Evolutionary conservation across 805 yeast genomes (phyloP).

Genomic region (Tetrapisispora fleetii): DNA sequence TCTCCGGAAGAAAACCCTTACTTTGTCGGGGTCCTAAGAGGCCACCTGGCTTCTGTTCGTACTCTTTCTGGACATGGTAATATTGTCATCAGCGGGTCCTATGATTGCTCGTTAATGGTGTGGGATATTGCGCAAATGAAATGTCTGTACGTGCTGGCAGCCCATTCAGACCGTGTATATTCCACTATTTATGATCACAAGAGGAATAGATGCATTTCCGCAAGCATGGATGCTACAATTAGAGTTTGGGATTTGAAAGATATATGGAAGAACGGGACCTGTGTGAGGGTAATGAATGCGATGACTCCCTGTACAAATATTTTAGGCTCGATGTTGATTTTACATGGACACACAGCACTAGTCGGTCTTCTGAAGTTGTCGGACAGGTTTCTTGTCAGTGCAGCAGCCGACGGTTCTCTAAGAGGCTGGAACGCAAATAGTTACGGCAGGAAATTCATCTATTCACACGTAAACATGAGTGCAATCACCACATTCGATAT

Average conservation of each 20-base stretch:
- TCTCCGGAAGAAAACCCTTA: conserved; percentile 43
- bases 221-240: conserved; percentile 82
- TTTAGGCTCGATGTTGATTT: conserved; percentile 38
- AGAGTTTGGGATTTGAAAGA: conserved; percentile 81
- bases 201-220: conserved; percentile 75
- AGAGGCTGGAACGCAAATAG: conserved; percentile 87
- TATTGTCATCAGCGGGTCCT: conserved; percentile 78
- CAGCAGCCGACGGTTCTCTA: conserved; percentile 90
- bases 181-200: conserved; percentile 71
- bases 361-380: conserved; percentile 81
- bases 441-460: conserved; percentile 52
- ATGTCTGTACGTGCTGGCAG: conserved; percentile 64
- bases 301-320: conserved; percentile 23
- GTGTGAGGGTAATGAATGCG: conserved; percentile 17
- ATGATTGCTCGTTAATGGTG: conserved; percentile 81
- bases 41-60: conserved; percentile 77
- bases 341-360: conserved; percentile 81
- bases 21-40: conserved; percentile 57
- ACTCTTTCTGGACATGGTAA: conserved; percentile 81
- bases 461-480: conserved; percentile 66
- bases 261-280: conserved; percentile 43
- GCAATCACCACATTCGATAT: conserved; percentile 93
- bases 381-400: conserved; percentile 71
- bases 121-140: conserved; percentile 78
- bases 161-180: conserved; percentile 83